These are phyloP conservation scores for Amanita subjunquillea DNA, from an alignment of 768 basidiomycete genomes.

Conservation along the genomic window DNA sequence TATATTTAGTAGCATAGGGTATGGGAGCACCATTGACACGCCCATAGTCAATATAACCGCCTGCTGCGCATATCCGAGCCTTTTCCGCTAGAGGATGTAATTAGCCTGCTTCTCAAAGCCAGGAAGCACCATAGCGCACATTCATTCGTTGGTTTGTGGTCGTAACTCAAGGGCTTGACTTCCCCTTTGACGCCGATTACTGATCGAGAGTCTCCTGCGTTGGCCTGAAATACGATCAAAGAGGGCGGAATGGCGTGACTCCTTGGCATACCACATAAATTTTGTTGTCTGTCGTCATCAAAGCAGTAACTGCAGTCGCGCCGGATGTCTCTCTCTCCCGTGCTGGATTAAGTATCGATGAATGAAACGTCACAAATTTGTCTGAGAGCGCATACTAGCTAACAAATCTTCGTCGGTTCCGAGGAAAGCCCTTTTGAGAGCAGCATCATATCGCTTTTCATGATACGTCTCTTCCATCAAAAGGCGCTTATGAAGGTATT, in stretches of 20 bases:
- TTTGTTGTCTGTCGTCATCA: conserved; percentile 69
- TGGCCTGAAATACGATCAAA: conserved; percentile 50
- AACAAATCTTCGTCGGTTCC: conserved; percentile 93
- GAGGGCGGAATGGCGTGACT: conserved; percentile 1
- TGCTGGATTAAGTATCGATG: conserved; percentile 31
- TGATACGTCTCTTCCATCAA: conserved; percentile 63
- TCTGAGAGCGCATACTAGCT: conserved; percentile 42
- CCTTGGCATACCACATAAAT: conserved; percentile 62
- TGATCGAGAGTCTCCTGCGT: conserved; percentile 93
- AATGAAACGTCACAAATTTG: conserved; percentile 6
- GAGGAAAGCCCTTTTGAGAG: conserved; percentile 83
- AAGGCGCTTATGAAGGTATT: conserved; percentile 73
- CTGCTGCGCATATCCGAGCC: conserved; percentile 78
- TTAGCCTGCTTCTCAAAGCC: conserved; percentile 4
- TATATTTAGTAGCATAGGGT: conserved; percentile 4
- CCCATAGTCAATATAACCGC: conserved; percentile 93
- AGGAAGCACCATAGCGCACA: conserved; percentile 31
- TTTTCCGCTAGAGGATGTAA: conserved; percentile 51
- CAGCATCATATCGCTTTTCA: conserved; percentile 57
- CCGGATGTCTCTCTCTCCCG: conserved; percentile 91
- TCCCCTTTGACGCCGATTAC: conserved; percentile 80
- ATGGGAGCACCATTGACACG: conserved; percentile 78
- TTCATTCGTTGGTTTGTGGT: conserved; percentile 91
- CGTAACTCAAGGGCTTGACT: conserved; percentile 82
- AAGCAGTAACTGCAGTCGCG: conserved; percentile 86